Conservation (phyloP, 805 yeast species). For the Sugiyamaella marilandica region DNA sequence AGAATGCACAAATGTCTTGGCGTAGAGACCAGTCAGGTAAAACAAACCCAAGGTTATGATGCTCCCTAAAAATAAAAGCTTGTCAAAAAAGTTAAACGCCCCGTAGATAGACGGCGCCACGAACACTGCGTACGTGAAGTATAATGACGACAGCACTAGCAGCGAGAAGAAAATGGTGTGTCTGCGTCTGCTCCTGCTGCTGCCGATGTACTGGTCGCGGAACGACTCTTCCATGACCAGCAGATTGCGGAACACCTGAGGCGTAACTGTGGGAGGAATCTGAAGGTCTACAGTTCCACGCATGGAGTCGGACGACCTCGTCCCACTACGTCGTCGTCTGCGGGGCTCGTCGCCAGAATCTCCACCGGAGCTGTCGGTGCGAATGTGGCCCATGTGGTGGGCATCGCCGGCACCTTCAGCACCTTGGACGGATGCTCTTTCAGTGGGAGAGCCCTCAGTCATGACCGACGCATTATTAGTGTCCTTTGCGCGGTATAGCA, state of each 20-base stretch:
- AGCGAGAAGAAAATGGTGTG: slow-evolving; percentile 48
- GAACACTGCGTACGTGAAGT: slow-evolving; percentile 31
- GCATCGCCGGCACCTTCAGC: too few relatives aligned
- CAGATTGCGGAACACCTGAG: slow-evolving; percentile 69
- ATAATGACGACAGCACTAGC: slow-evolving; percentile 25
- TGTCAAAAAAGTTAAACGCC: slow-evolving; percentile 31
- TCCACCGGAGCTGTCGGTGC: too few relatives aligned
- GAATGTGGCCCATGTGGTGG: too few relatives aligned
- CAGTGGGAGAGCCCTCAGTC: neutral
- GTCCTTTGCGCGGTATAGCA: too few relatives aligned
- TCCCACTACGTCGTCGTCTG: slow-evolving; percentile 11
- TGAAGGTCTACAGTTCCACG: slow-evolving; percentile 1
- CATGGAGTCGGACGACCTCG: neutral
- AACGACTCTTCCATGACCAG: slow-evolving; percentile 81
- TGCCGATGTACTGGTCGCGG: slow-evolving; percentile 73
- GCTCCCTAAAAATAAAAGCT: slow-evolving; percentile 50
- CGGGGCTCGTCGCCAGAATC: neutral
- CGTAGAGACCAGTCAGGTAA: slow-evolving; percentile 85
- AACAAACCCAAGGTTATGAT: slow-evolving; percentile 68
- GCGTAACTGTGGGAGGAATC: slow-evolving; percentile 27
- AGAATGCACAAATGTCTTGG: slow-evolving; percentile 76
- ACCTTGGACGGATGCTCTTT: neutral
- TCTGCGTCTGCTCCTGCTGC: slow-evolving; percentile 58
- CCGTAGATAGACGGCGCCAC: slow-evolving; percentile 35
- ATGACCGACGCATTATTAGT: too few relatives aligned